Evolutionary conservation across 129 eudicot genomes (phyloP).

Genomic region (Flaveria robusta): DNA sequence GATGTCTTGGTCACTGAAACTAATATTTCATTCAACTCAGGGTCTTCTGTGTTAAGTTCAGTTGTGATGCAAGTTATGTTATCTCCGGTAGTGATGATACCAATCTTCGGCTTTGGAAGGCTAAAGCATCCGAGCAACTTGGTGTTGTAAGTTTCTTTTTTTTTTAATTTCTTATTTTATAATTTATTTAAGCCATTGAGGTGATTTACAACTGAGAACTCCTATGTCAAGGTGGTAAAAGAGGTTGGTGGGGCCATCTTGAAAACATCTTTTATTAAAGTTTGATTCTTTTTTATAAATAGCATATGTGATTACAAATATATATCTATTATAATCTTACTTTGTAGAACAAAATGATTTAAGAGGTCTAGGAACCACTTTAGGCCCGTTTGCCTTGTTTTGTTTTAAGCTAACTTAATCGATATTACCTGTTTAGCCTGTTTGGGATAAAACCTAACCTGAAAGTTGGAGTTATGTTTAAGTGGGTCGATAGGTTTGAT

Average conservation of each 20-base stretch:
- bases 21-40: conserved; percentile 32
- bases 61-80: conserved; percentile 81
- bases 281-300: neutral
- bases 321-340: too few relatives aligned
- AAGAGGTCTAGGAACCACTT: neutral
- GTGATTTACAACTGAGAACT: neutral
- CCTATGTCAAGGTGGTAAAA: neutral
- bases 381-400: neutral
- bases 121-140: conserved; percentile 94
- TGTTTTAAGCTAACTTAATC: neutral
- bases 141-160: conserved; percentile 69
- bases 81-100: conserved; percentile 97
- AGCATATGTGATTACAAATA: neutral
- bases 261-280: neutral
- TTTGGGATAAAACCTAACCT: neutral
- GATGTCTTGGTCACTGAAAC: neutral
- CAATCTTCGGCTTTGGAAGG: conserved; percentile 97
- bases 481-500: neutral
- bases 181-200: neutral
- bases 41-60: conserved; percentile 91
- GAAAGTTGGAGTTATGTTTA: neutral
- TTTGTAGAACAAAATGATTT: neutral
- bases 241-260: neutral
- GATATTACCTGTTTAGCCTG: neutral
- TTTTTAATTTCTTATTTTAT: neutral